A percentile compares a stretch with the other conserved stretches of the same genome.
Conservation (phyloP, 1,284 basidiomycete genomes). For the Anthracocystis walkeri region DNA sequence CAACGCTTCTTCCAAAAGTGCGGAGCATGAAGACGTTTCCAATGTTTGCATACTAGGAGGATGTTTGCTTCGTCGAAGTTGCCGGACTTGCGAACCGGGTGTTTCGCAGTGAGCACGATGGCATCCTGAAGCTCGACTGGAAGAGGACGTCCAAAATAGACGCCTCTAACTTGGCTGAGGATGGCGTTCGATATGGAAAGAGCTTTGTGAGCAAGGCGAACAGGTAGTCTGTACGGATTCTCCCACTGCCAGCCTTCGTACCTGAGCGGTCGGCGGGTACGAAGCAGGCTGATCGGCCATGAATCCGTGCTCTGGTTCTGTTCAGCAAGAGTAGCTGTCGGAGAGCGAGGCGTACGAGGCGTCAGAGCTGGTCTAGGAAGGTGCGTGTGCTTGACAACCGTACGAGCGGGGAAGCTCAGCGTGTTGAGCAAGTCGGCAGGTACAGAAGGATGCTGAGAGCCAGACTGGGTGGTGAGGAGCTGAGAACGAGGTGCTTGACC, state of each 20-base stretch:
- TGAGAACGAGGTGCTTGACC: slow-evolving; percentile 15
- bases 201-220: not conserved
- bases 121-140: slow-evolving; percentile 9
- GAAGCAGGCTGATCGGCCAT: not conserved
- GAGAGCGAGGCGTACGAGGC: not conserved
- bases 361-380: not conserved
- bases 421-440: slow-evolving; percentile 17
- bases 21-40: slow-evolving; percentile 6
- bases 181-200: slow-evolving; percentile 1
- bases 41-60: slow-evolving; percentile 27
- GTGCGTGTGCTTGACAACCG: slow-evolving; percentile 14
- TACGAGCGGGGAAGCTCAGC: slow-evolving; percentile 27
- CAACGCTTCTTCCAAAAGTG: slow-evolving; percentile 25
- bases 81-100: not conserved
- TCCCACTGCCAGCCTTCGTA: slow-evolving; percentile 29
- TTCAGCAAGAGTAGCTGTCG: not conserved
- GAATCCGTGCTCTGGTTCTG: no score
- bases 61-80: not conserved
- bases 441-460: not conserved
- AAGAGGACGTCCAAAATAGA: not conserved
- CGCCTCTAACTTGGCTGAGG: not conserved
- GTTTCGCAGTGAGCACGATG: not conserved
- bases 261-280: not conserved
- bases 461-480: slow-evolving; percentile 15
- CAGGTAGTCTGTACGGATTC: slow-evolving; percentile 8